A percentile compares a stretch with the other conserved stretches of the same genome.
These are phyloP conservation scores for Xylariaceae sp. DNA, from an alignment of 2,329 filamentous ascomycete genomes.

Conservation along the genomic window DNA sequence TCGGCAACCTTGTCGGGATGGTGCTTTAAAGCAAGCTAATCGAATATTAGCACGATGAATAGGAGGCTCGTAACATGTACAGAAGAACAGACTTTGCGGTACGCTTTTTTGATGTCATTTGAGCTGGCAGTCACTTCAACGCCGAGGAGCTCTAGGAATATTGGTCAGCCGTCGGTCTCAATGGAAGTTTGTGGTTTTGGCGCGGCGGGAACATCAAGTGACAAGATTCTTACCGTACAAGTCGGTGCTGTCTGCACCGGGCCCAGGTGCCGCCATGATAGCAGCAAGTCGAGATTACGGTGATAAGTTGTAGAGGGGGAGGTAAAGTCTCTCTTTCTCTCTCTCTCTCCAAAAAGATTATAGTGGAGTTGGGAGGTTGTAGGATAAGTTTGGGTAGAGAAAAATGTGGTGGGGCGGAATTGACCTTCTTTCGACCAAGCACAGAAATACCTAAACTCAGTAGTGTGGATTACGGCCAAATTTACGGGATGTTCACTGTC, in stretches of 20 bases:
- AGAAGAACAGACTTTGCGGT: constrained; percentile 75
- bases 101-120: constrained; percentile 91
- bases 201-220: neutral
- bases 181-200: neutral
- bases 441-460: neutral
- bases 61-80: neutral
- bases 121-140: constrained; percentile 75
- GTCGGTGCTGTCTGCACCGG: constrained; percentile 49
- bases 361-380: constrained; percentile 30
- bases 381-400: constrained; percentile 18
- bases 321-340: neutral
- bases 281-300: constrained; percentile 15
- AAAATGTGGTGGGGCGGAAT: constrained; percentile 23
- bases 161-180: constrained; percentile 5
- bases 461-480: neutral
- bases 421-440: neutral
- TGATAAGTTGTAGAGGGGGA: neutral
- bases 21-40: constrained; percentile 80
- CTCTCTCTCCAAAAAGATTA: constrained; percentile 24
- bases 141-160: constrained; percentile 73
- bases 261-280: constrained; percentile 39
- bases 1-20: constrained; percentile 97
- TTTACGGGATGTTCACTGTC: too few species aligned
- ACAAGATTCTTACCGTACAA: constrained; percentile 56
- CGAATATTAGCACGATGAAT: constrained; percentile 14